Percentiles rank a stretch among this genome's conserved stretches.
Conservation (phyloP, 306 rosid genomes). For the Trichosanthes truncata region DNA sequence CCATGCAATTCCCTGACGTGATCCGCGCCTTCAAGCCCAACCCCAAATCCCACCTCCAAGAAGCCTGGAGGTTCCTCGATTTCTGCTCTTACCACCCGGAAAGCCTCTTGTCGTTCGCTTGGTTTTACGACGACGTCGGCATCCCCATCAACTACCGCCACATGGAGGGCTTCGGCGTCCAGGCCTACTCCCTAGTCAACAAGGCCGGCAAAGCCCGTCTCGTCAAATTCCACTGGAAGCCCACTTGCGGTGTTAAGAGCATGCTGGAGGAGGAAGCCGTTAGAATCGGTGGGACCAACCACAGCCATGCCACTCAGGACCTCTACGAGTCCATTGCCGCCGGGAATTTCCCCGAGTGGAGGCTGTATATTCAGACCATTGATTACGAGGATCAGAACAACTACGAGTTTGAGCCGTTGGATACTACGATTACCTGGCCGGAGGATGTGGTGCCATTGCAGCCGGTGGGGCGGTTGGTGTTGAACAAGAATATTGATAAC, state of each 20-base stretch:
- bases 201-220: slow-evolving; percentile 60
- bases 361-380: slow-evolving; percentile 68
- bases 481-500: slow-evolving; percentile 81
- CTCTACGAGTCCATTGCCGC: slow-evolving; percentile 82
- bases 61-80: slow-evolving; percentile 74
- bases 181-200: slow-evolving; percentile 68
- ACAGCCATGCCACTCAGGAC: slow-evolving; percentile 93
- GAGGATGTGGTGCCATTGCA: slow-evolving; percentile 88
- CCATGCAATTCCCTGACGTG: slow-evolving; percentile 84
- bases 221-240: slow-evolving; percentile 87
- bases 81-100: slow-evolving; percentile 90
- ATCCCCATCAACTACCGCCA: slow-evolving; percentile 85
- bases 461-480: slow-evolving; percentile 90
- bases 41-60: slow-evolving; percentile 87
- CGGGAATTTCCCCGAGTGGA: slow-evolving; percentile 96
- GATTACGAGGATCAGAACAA: slow-evolving; percentile 75
- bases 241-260: slow-evolving; percentile 67
- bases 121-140: slow-evolving; percentile 75
- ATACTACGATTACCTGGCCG: slow-evolving; percentile 81
- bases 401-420: slow-evolving; percentile 87
- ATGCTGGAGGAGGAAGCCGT: slow-evolving; percentile 79
- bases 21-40: slow-evolving; percentile 88
- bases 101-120: slow-evolving; percentile 69
- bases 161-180: slow-evolving; percentile 94
- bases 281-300: slow-evolving; percentile 73